Evolutionary conservation across 2,329 filamentous ascomycete species (phyloP), one percentile per base, ranked within the genome.

Genomic region (Aureobasidium lini): DNA sequence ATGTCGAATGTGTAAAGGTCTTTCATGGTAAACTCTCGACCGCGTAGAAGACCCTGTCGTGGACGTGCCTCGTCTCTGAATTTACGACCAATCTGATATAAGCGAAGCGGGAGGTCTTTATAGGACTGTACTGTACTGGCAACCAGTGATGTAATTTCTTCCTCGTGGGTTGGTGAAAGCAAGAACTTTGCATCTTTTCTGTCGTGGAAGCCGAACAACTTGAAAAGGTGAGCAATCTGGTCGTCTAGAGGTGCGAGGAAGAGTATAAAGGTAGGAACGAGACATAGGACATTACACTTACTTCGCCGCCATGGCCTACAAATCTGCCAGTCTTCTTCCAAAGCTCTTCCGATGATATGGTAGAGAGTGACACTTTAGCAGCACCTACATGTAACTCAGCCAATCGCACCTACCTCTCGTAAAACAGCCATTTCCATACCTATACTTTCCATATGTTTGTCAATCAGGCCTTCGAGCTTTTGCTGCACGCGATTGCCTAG

Each of bases 11-110:
- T 96, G 71, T 99, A 99, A 1, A 99, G 81, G 72, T 99, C 94
- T 73, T 99, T 99, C 94, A 99, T 99, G 66, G 90, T 76, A 67
- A 99, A 99, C 69, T 99, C 94, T 62, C 91, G 85, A 0, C 90
- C 88, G 9, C 94, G 85, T 8, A 99, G 78, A 1, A 99, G 79
- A 11, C 94, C 94, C 66, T 95, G 89, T 34, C 94, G 84, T 18
- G 94, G 94, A 29, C 94, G 83, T 60, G 87, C 82, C 73, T 99
- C 94, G 75, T 99, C 94, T 50, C 94, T 85, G 69, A 97, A 99
- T 73, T 99, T 99, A 48, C 93, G 84, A 32, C 90, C 86, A 50
- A 94, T 94, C 71, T 99, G 94, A 68, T 97, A 99, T 0, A 99
- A 76, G 44, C 91, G 83, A 28, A 97, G 71, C 0, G 94, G 94